phyloP scores from a whole-genome alignment of 1,284 basidiomycete species.

The Ceratobasidium sp. region DNA sequence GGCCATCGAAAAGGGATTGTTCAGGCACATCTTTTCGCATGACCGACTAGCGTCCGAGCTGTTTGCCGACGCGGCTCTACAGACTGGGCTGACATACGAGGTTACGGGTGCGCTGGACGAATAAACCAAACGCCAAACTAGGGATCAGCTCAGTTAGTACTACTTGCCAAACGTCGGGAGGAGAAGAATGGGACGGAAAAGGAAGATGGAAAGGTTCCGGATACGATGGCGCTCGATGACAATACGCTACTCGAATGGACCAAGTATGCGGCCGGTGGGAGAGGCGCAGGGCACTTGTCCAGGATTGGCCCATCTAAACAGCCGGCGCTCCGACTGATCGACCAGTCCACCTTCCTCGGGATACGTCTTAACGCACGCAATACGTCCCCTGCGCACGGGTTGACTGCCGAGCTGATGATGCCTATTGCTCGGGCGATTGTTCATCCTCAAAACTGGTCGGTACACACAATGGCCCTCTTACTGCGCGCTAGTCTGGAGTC shows the following conservation, averaged over 20 bases:
- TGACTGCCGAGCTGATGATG: conserved; percentile 90
- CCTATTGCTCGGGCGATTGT: conserved; percentile 87
- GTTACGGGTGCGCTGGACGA: conserved; percentile 94
- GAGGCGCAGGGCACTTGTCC: conserved; percentile 62
- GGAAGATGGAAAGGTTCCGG: conserved; percentile 67
- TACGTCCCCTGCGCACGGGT: conserved; percentile 85
- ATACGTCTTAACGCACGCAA: conserved; percentile 92
- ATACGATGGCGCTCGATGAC: conserved; percentile 89
- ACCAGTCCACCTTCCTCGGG: conserved; percentile 90
- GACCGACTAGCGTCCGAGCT: conserved; percentile 83
- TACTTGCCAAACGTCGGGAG: conserved; percentile 88
- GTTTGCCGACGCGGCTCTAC: conserved; percentile 83
- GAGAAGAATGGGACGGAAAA: conserved; percentile 59
- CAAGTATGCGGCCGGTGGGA: conserved; percentile 84
- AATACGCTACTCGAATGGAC: conserved; percentile 97
- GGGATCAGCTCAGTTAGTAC: conserved; percentile 90
- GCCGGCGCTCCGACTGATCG: conserved; percentile 88
- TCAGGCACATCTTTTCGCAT: conserved; percentile 79
- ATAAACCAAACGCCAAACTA: conserved; percentile 93
- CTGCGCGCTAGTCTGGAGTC: conserved; percentile 91
- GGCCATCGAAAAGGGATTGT: conserved; percentile 83
- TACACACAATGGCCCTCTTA: conserved; percentile 94
- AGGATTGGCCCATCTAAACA: conserved; percentile 87
- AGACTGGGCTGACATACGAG: conserved; percentile 88
- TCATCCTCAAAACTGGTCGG: conserved; percentile 91